These are phyloP conservation scores for Sporothrix brasiliensis DNA, from an alignment of 2,329 filamentous ascomycete genomes.

Conservation along the genomic window DNA sequence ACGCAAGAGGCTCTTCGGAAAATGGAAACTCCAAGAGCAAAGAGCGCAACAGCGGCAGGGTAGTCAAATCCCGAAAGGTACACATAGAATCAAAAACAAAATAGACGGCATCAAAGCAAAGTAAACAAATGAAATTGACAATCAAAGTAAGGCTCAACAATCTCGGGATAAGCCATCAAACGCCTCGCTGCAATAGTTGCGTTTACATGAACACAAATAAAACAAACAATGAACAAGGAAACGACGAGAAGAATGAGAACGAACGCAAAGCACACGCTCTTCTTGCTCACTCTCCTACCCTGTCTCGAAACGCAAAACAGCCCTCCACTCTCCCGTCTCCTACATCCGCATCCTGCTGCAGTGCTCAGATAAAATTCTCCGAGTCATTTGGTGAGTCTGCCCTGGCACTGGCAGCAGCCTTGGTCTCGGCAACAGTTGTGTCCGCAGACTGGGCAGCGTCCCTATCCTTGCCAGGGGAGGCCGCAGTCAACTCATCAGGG, in stretches of 20 bases:
- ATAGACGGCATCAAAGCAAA: neutral
- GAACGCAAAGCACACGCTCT: neutral
- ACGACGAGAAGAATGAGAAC: neutral
- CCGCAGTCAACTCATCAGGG: constrained; percentile 33
- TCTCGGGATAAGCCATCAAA: constrained; percentile 13
- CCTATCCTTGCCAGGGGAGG: neutral
- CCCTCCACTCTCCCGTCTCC: neutral
- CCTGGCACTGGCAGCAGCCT: neutral
- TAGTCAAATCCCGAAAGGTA: neutral
- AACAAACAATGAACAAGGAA: neutral
- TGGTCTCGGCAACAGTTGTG: neutral
- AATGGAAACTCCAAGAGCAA: too few species aligned
- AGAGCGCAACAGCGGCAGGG: neutral
- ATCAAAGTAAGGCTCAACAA: constrained; percentile 21
- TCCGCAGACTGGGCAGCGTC: neutral
- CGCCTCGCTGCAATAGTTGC: constrained; percentile 16
- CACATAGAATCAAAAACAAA: neutral
- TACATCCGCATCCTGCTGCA: neutral
- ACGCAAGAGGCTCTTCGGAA: too few species aligned
- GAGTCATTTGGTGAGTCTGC: neutral
- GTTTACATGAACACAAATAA: neutral
- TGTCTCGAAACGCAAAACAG: neutral
- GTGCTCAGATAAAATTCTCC: constrained; percentile 6
- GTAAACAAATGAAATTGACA: constrained; percentile 2
- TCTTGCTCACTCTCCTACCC: neutral